Base-by-base conservation (phyloP, 371 early-diverging fungal species). In the Chytridiales sp. region DNA sequence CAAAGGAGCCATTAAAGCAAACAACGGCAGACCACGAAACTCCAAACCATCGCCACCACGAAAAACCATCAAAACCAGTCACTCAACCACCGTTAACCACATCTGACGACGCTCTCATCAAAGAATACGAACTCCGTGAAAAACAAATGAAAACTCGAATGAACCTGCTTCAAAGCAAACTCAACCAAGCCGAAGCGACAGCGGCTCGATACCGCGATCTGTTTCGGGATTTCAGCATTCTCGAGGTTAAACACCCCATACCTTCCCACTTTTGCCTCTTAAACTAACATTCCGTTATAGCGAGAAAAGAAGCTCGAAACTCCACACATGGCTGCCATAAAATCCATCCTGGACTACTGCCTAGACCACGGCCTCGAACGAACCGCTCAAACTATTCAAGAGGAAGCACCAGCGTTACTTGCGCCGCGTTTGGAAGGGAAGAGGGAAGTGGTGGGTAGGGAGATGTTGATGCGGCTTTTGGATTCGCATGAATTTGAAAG, bases 321-420 rank as follows among this genome's bases (percentile, higher is more conserved):
- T 24, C 15, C 24, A 21, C 38, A 61, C 39, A 32, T 56, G 6
- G 46, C 48, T 19, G 39, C 59, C 9, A 17, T 64, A 17, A 49
- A 65, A 41, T 47, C 55, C 13, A 40, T 65, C 0, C 32, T 65
- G 19, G 38, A 24, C 13, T 65, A 34, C 31, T 65, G 59, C 34
- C 27, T 58, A 5, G 66, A 60, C 39, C 52, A 54, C 21, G 53
- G 58, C 11, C 36, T 65, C 11, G 11, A 21, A 3, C 31, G 49
- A 24, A 66, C 66, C 4, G 61, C 51, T 8, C 26, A 42, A 43
- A 21, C 43, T 17, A 35, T 61, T 55, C 61, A 66, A 56, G 38
- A n/a, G 21, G 66, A 60, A 49, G 60, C 60, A 11, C 42, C 55
- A 26, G 17, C 40, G 5, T 30, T 53, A 11, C 26, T 65, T 17